Percentiles rank a stretch among this genome's conserved stretches.
Conservation (phyloP, 2,329 filamentous ascomycete genomes). For the Phialophora verrucosa region DNA sequence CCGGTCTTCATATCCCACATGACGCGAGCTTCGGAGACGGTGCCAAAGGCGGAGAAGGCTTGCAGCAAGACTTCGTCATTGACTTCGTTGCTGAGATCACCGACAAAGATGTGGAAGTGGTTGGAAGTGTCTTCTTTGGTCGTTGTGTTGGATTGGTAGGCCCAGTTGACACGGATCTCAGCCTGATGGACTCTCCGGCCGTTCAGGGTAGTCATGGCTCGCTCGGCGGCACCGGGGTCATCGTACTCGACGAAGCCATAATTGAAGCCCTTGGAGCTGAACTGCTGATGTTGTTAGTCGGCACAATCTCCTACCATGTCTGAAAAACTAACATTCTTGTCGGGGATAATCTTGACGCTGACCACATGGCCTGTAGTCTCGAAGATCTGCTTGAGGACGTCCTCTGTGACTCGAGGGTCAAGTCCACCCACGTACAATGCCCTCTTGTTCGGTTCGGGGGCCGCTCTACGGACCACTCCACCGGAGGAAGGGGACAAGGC, state of each 20-base stretch:
- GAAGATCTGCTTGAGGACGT: constrained; percentile 95
- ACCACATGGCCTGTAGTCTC: constrained; percentile 98
- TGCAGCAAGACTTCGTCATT: constrained; percentile 94
- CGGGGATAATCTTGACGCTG: constrained; percentile 98
- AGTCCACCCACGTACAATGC: constrained; percentile 94
- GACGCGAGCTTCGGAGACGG: constrained; percentile 94
- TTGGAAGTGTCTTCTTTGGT: constrained; percentile 98
- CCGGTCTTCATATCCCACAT: constrained; percentile 99
- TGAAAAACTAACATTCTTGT: constrained; percentile 85
- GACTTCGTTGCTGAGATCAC: constrained; percentile 96
- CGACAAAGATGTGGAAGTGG: constrained; percentile 99
- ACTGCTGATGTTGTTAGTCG: constrained; percentile 37
- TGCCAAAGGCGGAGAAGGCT: constrained; percentile 94
- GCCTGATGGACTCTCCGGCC: constrained; percentile 94
- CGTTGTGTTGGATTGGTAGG: constrained; percentile 92
- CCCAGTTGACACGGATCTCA: constrained; percentile 99
- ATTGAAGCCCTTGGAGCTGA: constrained; percentile 92
- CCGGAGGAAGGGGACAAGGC: constrained; percentile 87
- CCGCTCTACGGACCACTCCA: constrained; percentile 83
- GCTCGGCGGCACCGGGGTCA: constrained; percentile 92
- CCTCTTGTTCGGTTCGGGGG: constrained; percentile 97
- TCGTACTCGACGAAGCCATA: constrained; percentile 99
- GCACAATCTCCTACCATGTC: background rate
- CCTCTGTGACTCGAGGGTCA: constrained; percentile 93
- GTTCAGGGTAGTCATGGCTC: constrained; percentile 96